phyloP scores from a whole-genome alignment of 371 early-diverging fungal species.

The Rhizopus arrhizus region DNA sequence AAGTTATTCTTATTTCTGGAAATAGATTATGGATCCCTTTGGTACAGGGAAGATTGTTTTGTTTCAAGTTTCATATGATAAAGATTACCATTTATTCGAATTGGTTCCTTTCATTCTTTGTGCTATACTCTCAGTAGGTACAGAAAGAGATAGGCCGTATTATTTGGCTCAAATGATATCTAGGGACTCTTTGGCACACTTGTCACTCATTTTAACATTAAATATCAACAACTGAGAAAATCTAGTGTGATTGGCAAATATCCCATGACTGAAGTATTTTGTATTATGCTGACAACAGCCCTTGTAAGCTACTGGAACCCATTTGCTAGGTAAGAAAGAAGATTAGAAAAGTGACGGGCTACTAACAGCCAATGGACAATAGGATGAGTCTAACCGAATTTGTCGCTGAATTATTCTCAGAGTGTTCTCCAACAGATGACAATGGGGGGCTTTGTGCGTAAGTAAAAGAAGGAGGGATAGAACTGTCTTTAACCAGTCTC shows the following conservation, averaged over 20 bases:
- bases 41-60: conserved; percentile 88
- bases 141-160: not conserved
- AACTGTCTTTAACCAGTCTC: not conserved
- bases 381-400: conserved; percentile 77
- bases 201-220: conserved; percentile 71
- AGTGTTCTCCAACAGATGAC: conserved; percentile 66
- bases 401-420: conserved; percentile 77
- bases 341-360: no score
- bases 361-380: not conserved
- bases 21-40: conserved; percentile 81
- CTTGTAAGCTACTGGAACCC: conserved; percentile 73
- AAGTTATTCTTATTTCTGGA: not conserved
- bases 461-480: conserved; percentile 18
- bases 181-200: conserved; percentile 88
- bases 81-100: conserved; percentile 90
- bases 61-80: conserved; percentile 87
- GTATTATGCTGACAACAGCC: conserved; percentile 76
- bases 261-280: conserved; percentile 72
- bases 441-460: conserved; percentile 71
- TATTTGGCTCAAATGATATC: conserved; percentile 1
- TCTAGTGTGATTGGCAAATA: conserved; percentile 50
- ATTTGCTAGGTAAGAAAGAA: conserved; percentile 58
- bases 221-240: conserved; percentile 66
- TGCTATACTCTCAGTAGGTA: conserved; percentile 80
- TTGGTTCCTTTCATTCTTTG: conserved; percentile 76